These are phyloP conservation scores for Leishmania braziliensis DNA, from an alignment of 208 protist genomes.

Conservation along the genomic window DNA sequence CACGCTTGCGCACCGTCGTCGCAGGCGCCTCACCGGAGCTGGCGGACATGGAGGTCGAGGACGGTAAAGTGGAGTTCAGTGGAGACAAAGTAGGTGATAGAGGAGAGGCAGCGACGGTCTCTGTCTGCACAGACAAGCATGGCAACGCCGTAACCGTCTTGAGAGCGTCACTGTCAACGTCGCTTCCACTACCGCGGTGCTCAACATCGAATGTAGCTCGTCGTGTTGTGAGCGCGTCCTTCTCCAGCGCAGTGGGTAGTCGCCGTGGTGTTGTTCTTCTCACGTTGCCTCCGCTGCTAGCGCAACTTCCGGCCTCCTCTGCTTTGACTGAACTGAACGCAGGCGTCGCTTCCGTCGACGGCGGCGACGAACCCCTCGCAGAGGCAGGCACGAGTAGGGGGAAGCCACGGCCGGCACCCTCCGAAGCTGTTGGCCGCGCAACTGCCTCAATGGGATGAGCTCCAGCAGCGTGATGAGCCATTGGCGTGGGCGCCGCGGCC, in stretches of 20 bases:
- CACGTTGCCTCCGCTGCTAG: neutral
- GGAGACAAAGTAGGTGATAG: neutral
- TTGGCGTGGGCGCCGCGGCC: neutral
- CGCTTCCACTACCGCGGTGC: neutral
- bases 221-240: neutral
- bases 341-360: neutral
- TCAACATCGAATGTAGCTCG: neutral
- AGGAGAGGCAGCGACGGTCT: neutral
- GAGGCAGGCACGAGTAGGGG: too few relatives aligned
- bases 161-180: neutral
- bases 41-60: neutral
- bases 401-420: too few relatives aligned
- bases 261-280: neutral
- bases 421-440: neutral
- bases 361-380: neutral
- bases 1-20: neutral
- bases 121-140: neutral
- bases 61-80: neutral
- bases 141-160: neutral
- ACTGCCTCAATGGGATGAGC: neutral
- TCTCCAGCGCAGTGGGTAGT: neutral
- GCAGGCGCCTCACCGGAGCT: neutral
- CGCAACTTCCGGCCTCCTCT: neutral
- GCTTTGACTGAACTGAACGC: neutral
- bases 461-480: neutral